Evolutionary conservation across 768 basidiomycete species (phyloP), one percentile per base, ranked within the genome.

Genomic region (Rhizopogon rudus): DNA sequence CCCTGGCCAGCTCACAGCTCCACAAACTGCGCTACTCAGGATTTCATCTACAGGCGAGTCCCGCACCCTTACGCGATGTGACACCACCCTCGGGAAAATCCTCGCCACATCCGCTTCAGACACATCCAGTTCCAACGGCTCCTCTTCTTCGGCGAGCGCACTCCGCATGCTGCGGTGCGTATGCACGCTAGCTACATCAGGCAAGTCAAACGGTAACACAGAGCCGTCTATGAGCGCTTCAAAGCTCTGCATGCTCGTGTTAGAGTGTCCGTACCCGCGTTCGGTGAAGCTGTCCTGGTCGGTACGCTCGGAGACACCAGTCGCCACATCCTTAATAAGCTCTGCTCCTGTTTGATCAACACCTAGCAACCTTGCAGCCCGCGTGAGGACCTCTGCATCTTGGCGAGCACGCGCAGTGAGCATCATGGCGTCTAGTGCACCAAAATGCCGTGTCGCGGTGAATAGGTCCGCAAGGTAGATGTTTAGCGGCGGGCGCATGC

Each of bases 401-500:
- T 75, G 73, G 57, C 79, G 77, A 0, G 86, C 78, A 37, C 77
- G 78, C 17, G 75, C 77, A 1, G 83, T 88, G 22, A 93, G 75
- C 53, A 90, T 71, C 58, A 79, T 83, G 14, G 79, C 86, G 56
- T 92, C 90, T 16, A 93, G 70, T 46, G 79, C 75, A 0, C 82
- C 79, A 63, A 86, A 82, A 61, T 91, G 87, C 6, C 90, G 81
- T 22, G 84, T 78, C 3, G 90, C 89, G 28, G 84, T 77, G 57
- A 92, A 86, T 10, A 91, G 72, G 64, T 91, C 88, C 9, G 83
- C 77, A 6, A 88, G 73, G 62, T 91, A 92, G n/a, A 84, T 70
- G 6, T 71, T 70, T 7, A 92, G 75, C 2, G 69, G 66, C 1
- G 81, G 73, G 9, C 84, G 73, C 31, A 88, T 71, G 54, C 73